These are phyloP conservation scores for Phylloporus sp. DNA, from an alignment of 768 basidiomycete genomes.

Conservation along the genomic window DNA sequence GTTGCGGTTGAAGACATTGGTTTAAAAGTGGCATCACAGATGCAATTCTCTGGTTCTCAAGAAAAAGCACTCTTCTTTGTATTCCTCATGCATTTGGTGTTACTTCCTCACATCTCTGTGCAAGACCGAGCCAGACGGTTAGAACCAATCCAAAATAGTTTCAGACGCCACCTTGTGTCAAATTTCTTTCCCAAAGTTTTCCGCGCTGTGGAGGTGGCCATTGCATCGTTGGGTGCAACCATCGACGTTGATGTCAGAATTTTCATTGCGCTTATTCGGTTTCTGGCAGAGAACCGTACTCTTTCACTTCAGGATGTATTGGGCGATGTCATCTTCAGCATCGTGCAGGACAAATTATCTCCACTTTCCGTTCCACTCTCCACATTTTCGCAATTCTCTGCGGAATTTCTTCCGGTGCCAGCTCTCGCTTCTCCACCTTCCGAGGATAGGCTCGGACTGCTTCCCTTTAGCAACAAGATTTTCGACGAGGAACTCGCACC, in stretches of 20 bases:
- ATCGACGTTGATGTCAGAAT: conserved; percentile 55
- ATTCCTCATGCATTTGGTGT: conserved; percentile 37
- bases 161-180: conserved; percentile 32
- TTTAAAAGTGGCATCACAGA: conserved; percentile 6
- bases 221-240: conserved; percentile 18
- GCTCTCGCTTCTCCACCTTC: background rate
- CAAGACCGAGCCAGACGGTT: conserved; percentile 38
- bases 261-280: conserved; percentile 43
- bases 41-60: background rate
- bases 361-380: conserved; percentile 14
- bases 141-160: conserved; percentile 23
- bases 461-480: conserved; percentile 40
- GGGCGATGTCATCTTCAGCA: conserved; percentile 23
- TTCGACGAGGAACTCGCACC: conserved; percentile 40
- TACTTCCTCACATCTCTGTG: conserved; percentile 37
- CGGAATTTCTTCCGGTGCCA: conserved; percentile 17
- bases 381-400: conserved; percentile 17
- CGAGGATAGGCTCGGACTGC: conserved; percentile 17
- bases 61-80: conserved; percentile 29
- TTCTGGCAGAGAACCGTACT: conserved; percentile 25
- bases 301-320: conserved; percentile 26
- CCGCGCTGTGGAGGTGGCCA: conserved; percentile 25
- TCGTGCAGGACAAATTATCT: conserved; percentile 23
- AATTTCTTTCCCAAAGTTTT: conserved; percentile 42
- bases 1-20: conserved; percentile 5